Evolutionary conservation across 169 alveolate species (phyloP), one percentile per base, ranked within the genome.

Genomic region (Neospora caninum): DNA sequence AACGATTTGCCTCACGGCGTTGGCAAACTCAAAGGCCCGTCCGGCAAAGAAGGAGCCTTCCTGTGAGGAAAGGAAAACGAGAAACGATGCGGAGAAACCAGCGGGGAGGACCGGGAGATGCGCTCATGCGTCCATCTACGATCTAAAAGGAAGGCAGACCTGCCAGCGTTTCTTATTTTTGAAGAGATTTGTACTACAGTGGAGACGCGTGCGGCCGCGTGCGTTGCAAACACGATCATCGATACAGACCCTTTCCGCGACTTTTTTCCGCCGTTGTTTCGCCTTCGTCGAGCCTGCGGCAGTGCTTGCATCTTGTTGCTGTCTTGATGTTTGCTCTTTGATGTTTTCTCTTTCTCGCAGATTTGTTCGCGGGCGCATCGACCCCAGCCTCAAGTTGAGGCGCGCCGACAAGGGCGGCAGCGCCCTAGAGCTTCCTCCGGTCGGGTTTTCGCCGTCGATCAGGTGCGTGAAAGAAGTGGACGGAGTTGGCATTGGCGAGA

Each of bases 1-100:
- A 38, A 89, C 73, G 93, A 89, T 41, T 27, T 89, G 78, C 93
- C 86, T 2, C 93, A 89, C 73, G 93, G 93, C 7, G 88, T 58
- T 13, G 93, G 93, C 69, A 89, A 38, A 43, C 58, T 53, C 73
- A 27, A 22, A 20, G 45, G 54, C 45, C 67, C 53, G 39, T 38
- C 20, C 39, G 88, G 88, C 9, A 22, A 39, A 16, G 88, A 82
- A 34, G 38, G 36, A 41, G 64, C 88, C 64, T 82, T 20, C 88
- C 88, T 36, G 88, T 82, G 36, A 70, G 83, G 73, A 27, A 7
- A 22, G 31, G 73, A 6, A 22, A 16, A 64, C 58, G 58, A 49
- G n/a, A 64, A 64, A 1, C 7, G 73, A 64, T 64, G 4, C 7
- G 73, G 34, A 64, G 34, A 64, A 27, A 64, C 34, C 4, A 10